Evolutionary conservation across 2,329 filamentous ascomycete species (phyloP).

Genomic region (Hymenoscyphus scutula): DNA sequence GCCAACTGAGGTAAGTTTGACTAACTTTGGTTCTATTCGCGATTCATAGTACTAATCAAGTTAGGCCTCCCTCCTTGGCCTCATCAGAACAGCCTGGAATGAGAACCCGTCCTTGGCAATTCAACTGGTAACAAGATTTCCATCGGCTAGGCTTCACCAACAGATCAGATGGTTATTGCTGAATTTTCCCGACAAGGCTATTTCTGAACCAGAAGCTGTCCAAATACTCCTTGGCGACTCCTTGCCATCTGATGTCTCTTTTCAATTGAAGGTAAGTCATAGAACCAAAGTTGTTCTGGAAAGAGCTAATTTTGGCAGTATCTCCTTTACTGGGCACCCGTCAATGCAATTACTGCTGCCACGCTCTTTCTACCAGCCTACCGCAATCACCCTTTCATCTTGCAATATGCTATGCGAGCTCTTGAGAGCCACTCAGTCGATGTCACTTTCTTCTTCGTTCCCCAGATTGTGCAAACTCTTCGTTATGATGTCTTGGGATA

Average conservation of each 20-base stretch:
- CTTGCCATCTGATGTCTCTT: constrained; percentile 74
- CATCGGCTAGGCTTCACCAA: constrained; percentile 66
- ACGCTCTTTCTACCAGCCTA: constrained; percentile 92
- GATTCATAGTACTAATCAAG: constrained; percentile 35
- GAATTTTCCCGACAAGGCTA: constrained; percentile 78
- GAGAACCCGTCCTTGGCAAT: constrained; percentile 86
- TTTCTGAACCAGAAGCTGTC: constrained; percentile 78
- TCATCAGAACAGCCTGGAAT: constrained; percentile 81
- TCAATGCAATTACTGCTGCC: constrained; percentile 89
- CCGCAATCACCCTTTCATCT: constrained; percentile 84
- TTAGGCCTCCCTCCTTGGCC: constrained; percentile 42
- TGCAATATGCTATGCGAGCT: constrained; percentile 95
- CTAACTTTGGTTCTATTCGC: constrained; percentile 13
- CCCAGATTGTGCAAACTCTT: constrained; percentile 93
- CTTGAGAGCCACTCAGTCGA: constrained; percentile 94
- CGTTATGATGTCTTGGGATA: constrained; percentile 93
- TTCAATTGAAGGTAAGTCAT: constrained; percentile 73
- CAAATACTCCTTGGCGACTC: constrained; percentile 75
- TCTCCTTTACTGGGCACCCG: constrained; percentile 85
- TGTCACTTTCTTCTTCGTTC: constrained; percentile 97
- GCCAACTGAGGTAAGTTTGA: constrained; percentile 41
- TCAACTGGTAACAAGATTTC: constrained; percentile 76
- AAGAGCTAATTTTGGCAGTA: constrained; percentile 55
- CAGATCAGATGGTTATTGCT: constrained; percentile 80
- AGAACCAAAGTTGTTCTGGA: constrained; percentile 4